Conservation (phyloP, 176 grass and related monocot species). For the Musa troglodytarum region DNA sequence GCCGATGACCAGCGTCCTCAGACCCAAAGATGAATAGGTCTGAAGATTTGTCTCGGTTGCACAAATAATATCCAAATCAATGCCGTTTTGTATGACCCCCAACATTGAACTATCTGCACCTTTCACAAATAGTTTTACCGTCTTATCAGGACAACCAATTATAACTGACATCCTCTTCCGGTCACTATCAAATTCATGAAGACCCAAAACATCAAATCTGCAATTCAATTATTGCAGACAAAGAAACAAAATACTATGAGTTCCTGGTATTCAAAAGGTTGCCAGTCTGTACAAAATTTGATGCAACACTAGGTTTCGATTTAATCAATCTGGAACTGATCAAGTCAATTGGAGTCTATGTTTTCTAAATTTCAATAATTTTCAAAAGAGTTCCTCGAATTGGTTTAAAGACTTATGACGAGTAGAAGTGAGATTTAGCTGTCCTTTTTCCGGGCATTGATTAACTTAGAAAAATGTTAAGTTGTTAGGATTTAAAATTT, state of each 20-base stretch:
- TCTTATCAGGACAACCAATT: constrained; percentile 73
- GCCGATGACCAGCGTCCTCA: constrained; percentile 67
- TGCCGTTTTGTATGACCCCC: constrained; percentile 33
- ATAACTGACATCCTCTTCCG: constrained; percentile 96
- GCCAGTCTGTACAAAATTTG: not conserved
- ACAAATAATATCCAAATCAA: constrained; percentile 43
- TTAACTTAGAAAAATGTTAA: not conserved
- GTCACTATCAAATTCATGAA: constrained; percentile 94
- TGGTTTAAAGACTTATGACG: not conserved
- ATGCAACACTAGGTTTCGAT: not conserved
- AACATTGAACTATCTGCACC: constrained; percentile 86
- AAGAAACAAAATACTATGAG: not conserved
- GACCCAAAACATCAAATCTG: constrained; percentile 88
- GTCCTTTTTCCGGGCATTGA: not conserved
- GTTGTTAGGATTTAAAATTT: not conserved
- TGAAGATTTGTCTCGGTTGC: constrained; percentile 70
- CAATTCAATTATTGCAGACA: constrained; percentile 9
- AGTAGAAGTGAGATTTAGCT: not conserved
- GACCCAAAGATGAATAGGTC: constrained; percentile 67
- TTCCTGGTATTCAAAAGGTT: constrained; percentile 10
- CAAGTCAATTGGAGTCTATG: not conserved
- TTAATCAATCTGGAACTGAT: not conserved
- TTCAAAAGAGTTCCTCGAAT: not conserved
- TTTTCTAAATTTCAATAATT: not conserved
- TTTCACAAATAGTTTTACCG: constrained; percentile 79